phyloP scores from a whole-genome alignment of 805 yeast genomes.

The Candida maltosa region DNA sequence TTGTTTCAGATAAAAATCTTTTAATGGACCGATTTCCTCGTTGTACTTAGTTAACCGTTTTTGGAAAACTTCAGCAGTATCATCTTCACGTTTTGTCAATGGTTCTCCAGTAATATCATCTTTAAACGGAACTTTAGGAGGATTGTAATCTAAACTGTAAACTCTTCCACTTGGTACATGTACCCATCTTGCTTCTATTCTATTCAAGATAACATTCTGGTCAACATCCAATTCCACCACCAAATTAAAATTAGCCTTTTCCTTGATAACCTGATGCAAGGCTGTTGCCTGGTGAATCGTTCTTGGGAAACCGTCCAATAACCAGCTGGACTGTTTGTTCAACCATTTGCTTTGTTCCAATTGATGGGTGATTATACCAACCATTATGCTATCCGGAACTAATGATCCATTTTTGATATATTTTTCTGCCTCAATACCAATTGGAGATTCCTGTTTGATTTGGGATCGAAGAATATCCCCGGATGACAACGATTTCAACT shows the following conservation, averaged over 20 bases:
- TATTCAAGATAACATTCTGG: constrained; percentile 70
- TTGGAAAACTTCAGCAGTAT: constrained; percentile 69
- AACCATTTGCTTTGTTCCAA: constrained; percentile 44
- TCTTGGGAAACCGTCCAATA: constrained; percentile 91
- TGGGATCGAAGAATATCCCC: constrained; percentile 81
- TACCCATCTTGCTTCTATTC: constrained; percentile 84
- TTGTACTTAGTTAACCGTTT: constrained; percentile 64
- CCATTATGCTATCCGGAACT: constrained; percentile 72
- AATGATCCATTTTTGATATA: constrained; percentile 63
- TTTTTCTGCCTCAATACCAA: constrained; percentile 56
- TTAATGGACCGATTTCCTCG: constrained; percentile 58
- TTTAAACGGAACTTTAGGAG: constrained; percentile 76
- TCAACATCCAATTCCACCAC: constrained; percentile 90
- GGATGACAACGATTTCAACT: constrained; percentile 63
- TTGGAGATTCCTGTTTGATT: constrained; percentile 47
- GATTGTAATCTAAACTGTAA: constrained; percentile 82
- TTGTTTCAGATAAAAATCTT: constrained; percentile 49
- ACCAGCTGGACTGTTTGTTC: constrained; percentile 51
- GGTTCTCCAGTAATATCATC: constrained; percentile 93
- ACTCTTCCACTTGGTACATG: constrained; percentile 84
- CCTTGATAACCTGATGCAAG: constrained; percentile 44
- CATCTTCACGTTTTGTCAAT: constrained; percentile 76
- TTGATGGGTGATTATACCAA: constrained; percentile 51
- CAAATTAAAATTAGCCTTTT: constrained; percentile 51
- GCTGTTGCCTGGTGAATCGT: constrained; percentile 68